Conservation (phyloP, 2,329 filamentous ascomycete species). For the Bisporella sp. region DNA sequence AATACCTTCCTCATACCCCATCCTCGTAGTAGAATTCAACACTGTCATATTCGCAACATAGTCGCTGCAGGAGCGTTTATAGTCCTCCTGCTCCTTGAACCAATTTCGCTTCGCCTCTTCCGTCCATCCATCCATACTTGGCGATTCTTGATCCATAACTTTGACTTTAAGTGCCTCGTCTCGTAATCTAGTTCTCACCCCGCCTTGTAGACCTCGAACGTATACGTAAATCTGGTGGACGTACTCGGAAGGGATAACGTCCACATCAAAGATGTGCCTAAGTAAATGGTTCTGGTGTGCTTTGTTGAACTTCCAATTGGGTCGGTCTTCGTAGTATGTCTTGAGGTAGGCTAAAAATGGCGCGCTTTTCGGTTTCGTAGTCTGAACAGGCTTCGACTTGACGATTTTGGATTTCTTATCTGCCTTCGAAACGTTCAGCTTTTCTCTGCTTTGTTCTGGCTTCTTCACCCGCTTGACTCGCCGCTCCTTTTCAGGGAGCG, state of each 20-base stretch:
- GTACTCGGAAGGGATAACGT: slow-evolving; percentile 63
- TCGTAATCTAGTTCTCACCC: slow-evolving; percentile 60
- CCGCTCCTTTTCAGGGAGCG: slow-evolving; percentile 23
- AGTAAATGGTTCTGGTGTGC: slow-evolving; percentile 80
- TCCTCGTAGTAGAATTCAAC: slow-evolving; percentile 10
- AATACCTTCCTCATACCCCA: slow-evolving; percentile 27
- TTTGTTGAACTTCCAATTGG: slow-evolving; percentile 93
- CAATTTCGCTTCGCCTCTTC: slow-evolving; percentile 33
- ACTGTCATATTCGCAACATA: slow-evolving; percentile 23
- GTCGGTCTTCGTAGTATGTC: slow-evolving; percentile 64
- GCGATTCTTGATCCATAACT: slow-evolving; percentile 45
- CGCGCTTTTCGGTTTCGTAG: slow-evolving; percentile 24
- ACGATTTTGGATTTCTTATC: slow-evolving; percentile 7
- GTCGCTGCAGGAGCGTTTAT: slow-evolving; percentile 41
- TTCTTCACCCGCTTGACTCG: slow-evolving; percentile 24
- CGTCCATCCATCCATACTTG: slow-evolving; percentile 25
- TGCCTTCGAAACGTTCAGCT: slow-evolving; percentile 10
- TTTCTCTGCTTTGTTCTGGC: slow-evolving; percentile 7
- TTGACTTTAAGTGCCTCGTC: slow-evolving; percentile 58
- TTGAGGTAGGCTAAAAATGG: slow-evolving; percentile 70
- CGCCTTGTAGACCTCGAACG: slow-evolving; percentile 71
- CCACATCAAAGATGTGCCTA: slow-evolving; percentile 70
- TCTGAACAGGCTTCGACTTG: background rate
- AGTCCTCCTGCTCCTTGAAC: slow-evolving; percentile 46
- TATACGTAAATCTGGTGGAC: slow-evolving; percentile 68